Conservation (phyloP, 192 early-diverging fungal species). For the Backusella westeae region DNA sequence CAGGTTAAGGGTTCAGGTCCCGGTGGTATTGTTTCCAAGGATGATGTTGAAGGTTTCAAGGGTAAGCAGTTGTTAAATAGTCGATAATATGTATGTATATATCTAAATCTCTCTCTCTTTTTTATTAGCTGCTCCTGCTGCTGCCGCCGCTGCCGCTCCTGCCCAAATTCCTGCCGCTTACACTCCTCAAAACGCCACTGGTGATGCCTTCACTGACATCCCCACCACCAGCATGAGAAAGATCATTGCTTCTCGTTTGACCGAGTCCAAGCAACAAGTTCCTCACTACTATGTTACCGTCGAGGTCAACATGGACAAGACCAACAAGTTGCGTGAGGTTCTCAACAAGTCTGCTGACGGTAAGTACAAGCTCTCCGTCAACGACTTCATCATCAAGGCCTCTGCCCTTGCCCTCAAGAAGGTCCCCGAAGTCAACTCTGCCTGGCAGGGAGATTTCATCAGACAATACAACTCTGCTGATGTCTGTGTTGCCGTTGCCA, state of each 20-base stretch:
- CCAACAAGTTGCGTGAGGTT: conserved; percentile 81
- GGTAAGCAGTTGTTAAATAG: conserved; percentile 21
- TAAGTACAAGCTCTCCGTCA: conserved; percentile 95
- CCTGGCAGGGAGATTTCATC: conserved; percentile 83
- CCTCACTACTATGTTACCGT: conserved; percentile 86
- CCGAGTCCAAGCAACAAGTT: conserved; percentile 71
- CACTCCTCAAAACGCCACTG: conserved; percentile 45
- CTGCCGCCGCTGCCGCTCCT: conserved; percentile 42
- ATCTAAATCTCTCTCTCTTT: neutral
- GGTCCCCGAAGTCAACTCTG: conserved; percentile 92
- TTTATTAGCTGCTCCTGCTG: conserved; percentile 32
- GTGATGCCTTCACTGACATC: conserved; percentile 68
- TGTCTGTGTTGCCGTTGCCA: conserved; percentile 95
- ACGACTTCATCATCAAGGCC: conserved; percentile 98
- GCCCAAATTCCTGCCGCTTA: conserved; percentile 36
- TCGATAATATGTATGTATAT: neutral
- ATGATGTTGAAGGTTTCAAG: conserved; percentile 77
- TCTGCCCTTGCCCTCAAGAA: conserved; percentile 83
- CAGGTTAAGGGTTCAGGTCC: conserved; percentile 86
- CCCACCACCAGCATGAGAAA: conserved; percentile 77
- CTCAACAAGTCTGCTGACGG: conserved; percentile 84
- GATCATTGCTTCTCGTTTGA: conserved; percentile 74
- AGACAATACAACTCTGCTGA: conserved; percentile 92
- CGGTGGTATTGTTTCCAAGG: conserved; percentile 86
- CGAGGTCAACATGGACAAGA: conserved; percentile 88